A percentile compares a stretch with the other conserved stretches of the same genome.
phyloP scores from a whole-genome alignment of 805 yeast genomes.

The Candida awuae region DNA sequence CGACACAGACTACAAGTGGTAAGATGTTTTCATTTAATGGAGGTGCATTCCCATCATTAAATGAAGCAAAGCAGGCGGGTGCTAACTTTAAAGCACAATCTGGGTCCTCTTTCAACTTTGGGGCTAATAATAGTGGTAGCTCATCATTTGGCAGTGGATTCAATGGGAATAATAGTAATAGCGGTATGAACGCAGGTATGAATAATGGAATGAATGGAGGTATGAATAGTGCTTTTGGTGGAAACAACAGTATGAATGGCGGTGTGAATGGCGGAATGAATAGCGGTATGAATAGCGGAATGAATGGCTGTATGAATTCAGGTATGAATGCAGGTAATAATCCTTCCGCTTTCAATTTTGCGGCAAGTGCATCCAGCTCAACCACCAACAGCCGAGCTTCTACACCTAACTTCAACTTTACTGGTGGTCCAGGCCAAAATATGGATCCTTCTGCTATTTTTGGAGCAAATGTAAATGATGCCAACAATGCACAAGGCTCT shows the following conservation, averaged over 20 bases:
- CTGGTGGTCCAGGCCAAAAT: conserved; percentile 19
- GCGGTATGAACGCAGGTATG: neutral
- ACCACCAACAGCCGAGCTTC: conserved; percentile 13
- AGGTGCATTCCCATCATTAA: conserved; percentile 5
- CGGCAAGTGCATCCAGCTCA: conserved; percentile 1
- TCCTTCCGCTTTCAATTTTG: conserved; percentile 3
- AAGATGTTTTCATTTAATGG: conserved; percentile 3
- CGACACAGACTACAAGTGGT: neutral
- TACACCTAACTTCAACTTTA: conserved; percentile 28
- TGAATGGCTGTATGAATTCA: neutral
- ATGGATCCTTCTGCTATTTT: conserved; percentile 26
- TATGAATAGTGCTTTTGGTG: neutral
- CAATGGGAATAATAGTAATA: neutral
- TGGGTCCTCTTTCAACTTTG: neutral
- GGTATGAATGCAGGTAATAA: neutral
- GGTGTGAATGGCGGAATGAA: neutral
- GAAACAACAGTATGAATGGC: neutral
- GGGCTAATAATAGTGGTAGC: neutral
- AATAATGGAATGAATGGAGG: neutral
- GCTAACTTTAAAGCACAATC: neutral
- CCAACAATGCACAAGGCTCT: neutral
- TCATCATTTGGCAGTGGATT: neutral
- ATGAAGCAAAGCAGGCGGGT: conserved; percentile 1
- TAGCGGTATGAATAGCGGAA: neutral
- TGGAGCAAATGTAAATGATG: conserved; percentile 16